These are phyloP conservation scores for Globisporangium paroecandrum DNA, from an alignment of 352 stramenopile species.

Conservation along the genomic window DNA sequence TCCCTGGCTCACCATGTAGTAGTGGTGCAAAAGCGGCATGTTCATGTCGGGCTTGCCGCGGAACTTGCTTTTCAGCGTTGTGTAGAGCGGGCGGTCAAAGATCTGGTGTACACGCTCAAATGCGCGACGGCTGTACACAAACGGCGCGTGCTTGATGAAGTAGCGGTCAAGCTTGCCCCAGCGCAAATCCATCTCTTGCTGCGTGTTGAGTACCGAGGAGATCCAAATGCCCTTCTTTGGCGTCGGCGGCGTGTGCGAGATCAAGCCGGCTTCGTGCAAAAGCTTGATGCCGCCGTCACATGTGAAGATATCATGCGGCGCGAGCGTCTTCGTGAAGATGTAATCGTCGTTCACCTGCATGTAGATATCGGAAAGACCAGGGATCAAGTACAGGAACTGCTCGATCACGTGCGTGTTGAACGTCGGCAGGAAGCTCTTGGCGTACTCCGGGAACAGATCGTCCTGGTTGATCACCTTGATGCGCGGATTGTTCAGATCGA, in stretches of 20 bases:
- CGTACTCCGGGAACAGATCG: conserved; percentile 78
- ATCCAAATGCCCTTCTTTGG: conserved; percentile 88
- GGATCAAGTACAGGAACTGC: conserved; percentile 87
- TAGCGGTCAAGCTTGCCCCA: conserved; percentile 75
- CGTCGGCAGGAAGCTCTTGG: conserved; percentile 74
- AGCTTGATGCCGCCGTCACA: conserved; percentile 83
- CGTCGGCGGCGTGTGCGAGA: conserved; percentile 69
- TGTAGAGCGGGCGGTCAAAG: conserved; percentile 78
- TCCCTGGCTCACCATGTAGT: conserved; percentile 85
- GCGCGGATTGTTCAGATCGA: conserved; percentile 75
- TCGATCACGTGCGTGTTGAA: conserved; percentile 90
- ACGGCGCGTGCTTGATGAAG: conserved; percentile 89
- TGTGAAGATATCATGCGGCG: conserved; percentile 83
- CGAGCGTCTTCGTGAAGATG: conserved; percentile 80
- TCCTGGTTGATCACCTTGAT: conserved; percentile 89
- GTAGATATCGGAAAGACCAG: conserved; percentile 83
- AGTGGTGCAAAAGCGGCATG: conserved; percentile 84
- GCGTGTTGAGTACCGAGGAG: conserved; percentile 83
- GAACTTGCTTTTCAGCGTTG: conserved; percentile 85
- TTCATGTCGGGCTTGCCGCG: conserved; percentile 86
- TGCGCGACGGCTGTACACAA: conserved; percentile 81
- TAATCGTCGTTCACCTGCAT: conserved; percentile 91
- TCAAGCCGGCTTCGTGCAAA: conserved; percentile 70
- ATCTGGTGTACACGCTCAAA: conserved; percentile 87
- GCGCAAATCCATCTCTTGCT: conserved; percentile 83